phyloP scores from a whole-genome alignment of 176 grass and related monocot genomes.

The Oryza longistaminata region DNA sequence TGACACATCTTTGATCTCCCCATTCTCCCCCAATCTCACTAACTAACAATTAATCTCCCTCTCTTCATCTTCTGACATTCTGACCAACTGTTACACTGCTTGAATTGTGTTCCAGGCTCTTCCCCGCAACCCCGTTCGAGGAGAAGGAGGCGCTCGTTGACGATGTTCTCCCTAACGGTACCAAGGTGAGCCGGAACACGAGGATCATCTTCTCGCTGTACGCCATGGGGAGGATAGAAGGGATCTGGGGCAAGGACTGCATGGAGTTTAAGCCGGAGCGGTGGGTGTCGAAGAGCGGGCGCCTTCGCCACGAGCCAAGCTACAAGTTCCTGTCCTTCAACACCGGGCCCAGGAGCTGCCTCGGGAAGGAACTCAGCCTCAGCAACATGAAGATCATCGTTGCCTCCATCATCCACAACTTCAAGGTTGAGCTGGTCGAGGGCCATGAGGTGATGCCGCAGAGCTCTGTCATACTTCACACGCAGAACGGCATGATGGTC shows the following conservation, averaged over 20 bases:
- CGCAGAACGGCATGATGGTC: conserved; percentile 53
- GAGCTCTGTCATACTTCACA: conserved; percentile 54
- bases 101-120: conserved; percentile 48
- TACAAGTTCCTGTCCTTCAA: conserved; percentile 67
- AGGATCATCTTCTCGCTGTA: conserved; percentile 61
- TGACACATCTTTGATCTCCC: conserved; percentile 15
- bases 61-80: no score
- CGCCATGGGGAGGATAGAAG: conserved; percentile 58
- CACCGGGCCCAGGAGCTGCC: conserved; percentile 48
- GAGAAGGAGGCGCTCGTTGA: conserved; percentile 49
- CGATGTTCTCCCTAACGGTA: conserved; percentile 50
- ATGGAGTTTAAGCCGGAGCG: conserved; percentile 47
- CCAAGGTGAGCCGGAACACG: conserved; percentile 50
- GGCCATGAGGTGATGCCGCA: conserved; percentile 40
- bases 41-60: neutral
- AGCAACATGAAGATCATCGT: conserved; percentile 56
- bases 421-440: conserved; percentile 51
- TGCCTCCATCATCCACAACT: conserved; percentile 57
- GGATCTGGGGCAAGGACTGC: conserved; percentile 66
- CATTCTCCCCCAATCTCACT: neutral
- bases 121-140: conserved; percentile 51
- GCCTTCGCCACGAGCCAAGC: conserved; percentile 45
- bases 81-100: neutral
- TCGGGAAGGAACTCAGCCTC: conserved; percentile 56
- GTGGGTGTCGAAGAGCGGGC: conserved; percentile 56